Percentiles rank a stretch among this genome's conserved stretches.
Conservation (phyloP, 2,329 filamentous ascomycete genomes). For the Cytospora piceicola region DNA sequence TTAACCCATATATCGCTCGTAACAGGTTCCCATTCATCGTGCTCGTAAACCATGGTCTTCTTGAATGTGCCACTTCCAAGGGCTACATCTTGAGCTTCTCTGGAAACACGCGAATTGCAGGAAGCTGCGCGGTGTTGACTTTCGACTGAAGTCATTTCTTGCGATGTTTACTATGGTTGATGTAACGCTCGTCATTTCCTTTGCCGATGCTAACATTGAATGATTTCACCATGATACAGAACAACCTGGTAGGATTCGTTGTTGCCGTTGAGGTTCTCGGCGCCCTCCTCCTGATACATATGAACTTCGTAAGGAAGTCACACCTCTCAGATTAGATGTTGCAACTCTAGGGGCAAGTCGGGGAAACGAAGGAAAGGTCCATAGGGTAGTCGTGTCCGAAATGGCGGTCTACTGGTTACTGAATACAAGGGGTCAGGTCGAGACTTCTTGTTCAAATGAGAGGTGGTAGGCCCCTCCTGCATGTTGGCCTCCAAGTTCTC, state of each 20-base stretch:
- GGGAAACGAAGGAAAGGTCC: neutral
- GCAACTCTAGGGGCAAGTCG: slow-evolving; percentile 3
- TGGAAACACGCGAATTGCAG: neutral
- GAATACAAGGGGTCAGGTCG: no score
- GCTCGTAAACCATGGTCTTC: neutral
- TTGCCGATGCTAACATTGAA: no score
- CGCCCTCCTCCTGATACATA: neutral
- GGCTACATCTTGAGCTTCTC: slow-evolving; percentile 2
- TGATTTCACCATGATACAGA: no score
- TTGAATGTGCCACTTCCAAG: neutral
- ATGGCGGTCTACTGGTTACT: no score
- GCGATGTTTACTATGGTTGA: neutral
- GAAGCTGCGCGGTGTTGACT: neutral
- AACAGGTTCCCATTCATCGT: neutral
- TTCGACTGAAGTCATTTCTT: neutral
- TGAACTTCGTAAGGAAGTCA: neutral
- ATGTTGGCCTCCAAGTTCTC: no score
- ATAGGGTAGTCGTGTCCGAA: neutral
- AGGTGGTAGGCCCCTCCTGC: no score
- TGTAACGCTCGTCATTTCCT: neutral
- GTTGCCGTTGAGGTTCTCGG: no score
- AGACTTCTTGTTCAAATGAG: no score
- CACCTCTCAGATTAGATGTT: neutral
- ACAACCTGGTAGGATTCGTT: no score
- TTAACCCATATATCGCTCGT: neutral